Percentiles rank a stretch among this genome's conserved stretches.
Conservation (phyloP, 2,329 filamentous ascomycete genomes). For the Chaetomiaceae sp. region DNA sequence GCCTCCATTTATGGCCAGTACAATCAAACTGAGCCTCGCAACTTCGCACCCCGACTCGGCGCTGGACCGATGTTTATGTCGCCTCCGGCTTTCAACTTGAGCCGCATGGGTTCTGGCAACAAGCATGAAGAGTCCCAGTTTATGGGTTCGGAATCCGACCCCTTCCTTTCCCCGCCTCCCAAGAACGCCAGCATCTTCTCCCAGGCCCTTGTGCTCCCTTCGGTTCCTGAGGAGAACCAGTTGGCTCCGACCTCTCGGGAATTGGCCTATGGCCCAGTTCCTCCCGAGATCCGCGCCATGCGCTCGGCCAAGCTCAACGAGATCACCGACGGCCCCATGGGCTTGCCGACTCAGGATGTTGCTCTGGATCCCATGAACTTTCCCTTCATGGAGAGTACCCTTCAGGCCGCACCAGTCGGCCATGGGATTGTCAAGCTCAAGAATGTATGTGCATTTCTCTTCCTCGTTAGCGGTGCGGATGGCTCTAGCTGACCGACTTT, state of each 20-base stretch:
- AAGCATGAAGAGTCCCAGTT: not conserved
- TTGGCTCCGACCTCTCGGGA: not conserved
- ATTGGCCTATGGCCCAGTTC: not conserved
- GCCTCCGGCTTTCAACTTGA: constrained; percentile 28
- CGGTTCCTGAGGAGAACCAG: constrained; percentile 12
- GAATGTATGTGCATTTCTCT: constrained; percentile 40
- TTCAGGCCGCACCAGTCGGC: constrained; percentile 29
- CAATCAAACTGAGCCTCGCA: constrained; percentile 39
- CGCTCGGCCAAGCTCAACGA: constrained; percentile 38
- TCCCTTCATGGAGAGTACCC: constrained; percentile 43
- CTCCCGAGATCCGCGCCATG: constrained; percentile 16
- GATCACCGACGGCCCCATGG: constrained; percentile 34
- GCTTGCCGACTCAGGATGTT: constrained; percentile 33
- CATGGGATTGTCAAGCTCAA: constrained; percentile 46
- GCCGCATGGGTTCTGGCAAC: not conserved
- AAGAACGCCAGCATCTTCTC: not conserved
- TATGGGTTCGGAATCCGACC: constrained; percentile 4
- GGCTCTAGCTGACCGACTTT: not conserved
- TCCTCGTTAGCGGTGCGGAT: not conserved
- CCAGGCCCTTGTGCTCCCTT: constrained; percentile 4
- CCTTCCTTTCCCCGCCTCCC: constrained; percentile 11
- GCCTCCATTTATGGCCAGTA: constrained; percentile 1
- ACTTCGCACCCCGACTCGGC: constrained; percentile 37
- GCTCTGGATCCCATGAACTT: constrained; percentile 40
- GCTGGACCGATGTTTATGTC: constrained; percentile 31